A percentile compares a stretch with the other conserved stretches of the same genome.
Evolutionary conservation across 805 yeast genomes (phyloP).

Genomic region (Myxozyma neotropica): DNA sequence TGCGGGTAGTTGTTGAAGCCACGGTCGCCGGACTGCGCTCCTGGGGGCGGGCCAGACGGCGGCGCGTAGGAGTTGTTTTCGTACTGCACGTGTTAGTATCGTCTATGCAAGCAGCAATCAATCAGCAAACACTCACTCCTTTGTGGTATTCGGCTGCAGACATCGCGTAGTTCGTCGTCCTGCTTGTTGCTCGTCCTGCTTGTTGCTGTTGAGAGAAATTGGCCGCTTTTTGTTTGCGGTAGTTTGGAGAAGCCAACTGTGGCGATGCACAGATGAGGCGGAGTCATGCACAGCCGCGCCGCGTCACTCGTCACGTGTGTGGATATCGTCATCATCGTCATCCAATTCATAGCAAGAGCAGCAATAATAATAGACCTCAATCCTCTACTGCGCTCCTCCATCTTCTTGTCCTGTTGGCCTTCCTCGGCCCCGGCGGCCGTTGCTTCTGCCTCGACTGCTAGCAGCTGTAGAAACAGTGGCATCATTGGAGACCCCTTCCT

Average conservation of each 20-base stretch:
- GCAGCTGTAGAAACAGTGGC: neutral
- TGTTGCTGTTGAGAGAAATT: neutral
- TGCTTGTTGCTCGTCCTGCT: no score
- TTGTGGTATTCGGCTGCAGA: constrained; percentile 33
- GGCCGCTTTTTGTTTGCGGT: neutral
- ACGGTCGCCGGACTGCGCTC: constrained; percentile 9
- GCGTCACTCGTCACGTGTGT: neutral
- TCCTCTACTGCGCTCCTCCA: no score
- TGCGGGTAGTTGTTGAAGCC: constrained; percentile 27
- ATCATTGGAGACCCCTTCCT: neutral
- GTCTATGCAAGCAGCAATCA: neutral
- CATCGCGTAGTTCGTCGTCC: constrained; percentile 7
- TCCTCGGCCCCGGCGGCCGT: neutral
- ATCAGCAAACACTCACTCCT: neutral
- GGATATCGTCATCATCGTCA: no score
- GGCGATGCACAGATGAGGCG: neutral
- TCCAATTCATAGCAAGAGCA: no score
- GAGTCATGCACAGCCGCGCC: neutral
- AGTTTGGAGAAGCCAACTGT: neutral
- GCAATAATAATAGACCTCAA: no score
- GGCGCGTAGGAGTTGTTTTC: constrained; percentile 23
- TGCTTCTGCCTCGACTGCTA: neutral
- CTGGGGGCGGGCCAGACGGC: constrained; percentile 26
- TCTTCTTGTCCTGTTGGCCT: neutral
- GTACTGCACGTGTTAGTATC: neutral